phyloP scores from a whole-genome alignment of 225 moss, liverwort and hornwort genomes.

The Physcomitrellopsis africana region DNA sequence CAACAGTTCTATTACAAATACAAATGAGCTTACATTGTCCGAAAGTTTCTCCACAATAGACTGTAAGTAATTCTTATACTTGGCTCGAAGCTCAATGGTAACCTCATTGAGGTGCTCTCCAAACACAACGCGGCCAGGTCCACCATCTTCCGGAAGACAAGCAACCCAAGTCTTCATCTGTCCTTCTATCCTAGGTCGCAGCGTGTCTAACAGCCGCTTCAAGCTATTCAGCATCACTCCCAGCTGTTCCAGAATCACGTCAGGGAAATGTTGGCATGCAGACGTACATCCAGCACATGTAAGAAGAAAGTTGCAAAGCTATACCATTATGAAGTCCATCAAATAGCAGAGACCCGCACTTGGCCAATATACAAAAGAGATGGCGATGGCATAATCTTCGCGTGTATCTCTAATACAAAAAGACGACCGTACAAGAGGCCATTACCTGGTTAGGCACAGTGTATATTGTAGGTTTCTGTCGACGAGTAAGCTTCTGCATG shows the following conservation, averaged over 20 bases:
- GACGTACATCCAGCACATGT: background rate
- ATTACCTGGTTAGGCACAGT: constrained; percentile 93
- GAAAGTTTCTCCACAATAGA: constrained; percentile 98
- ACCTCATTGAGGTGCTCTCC: constrained; percentile 96
- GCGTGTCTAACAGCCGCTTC: constrained; percentile 85
- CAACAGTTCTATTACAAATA: background rate
- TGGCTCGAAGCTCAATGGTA: constrained; percentile 93
- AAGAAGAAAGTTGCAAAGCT: background rate
- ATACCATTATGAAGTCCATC: background rate
- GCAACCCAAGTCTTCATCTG: constrained; percentile 99
- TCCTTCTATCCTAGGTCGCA: constrained; percentile 83
- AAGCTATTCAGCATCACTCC: constrained; percentile 97
- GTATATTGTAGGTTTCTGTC: constrained; percentile 83
- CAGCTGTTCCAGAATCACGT: constrained; percentile 50
- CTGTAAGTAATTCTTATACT: constrained; percentile 90
- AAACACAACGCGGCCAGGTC: constrained; percentile 63
- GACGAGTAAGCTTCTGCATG: constrained; percentile 97
- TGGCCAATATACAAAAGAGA: background rate
- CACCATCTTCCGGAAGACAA: constrained; percentile 79
- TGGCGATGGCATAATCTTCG: background rate
- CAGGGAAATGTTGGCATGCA: background rate
- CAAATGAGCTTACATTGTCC: constrained; percentile 67
- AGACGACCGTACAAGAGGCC: background rate
- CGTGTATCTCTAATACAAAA: background rate
- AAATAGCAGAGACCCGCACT: background rate